Conservation (phyloP, 2,329 filamentous ascomycete genomes). For the Penicillium sp. region DNA sequence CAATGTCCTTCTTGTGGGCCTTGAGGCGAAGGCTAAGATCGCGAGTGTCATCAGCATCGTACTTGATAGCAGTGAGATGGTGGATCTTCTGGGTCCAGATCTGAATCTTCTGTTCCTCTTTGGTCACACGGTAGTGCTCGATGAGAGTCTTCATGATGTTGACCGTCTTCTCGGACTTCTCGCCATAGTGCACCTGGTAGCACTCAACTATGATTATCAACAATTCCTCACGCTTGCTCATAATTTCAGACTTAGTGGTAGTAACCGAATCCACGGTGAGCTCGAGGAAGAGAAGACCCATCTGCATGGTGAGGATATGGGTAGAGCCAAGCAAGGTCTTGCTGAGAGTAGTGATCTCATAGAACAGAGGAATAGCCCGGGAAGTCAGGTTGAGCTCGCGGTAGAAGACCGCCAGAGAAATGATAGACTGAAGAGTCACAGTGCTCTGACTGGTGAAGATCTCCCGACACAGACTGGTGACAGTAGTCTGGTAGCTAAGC, state of each 20-base stretch:
- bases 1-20: slow-evolving; percentile 20
- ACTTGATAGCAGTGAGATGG: slow-evolving; percentile 21
- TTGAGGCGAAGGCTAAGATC: slow-evolving; percentile 33
- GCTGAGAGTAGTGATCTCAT: slow-evolving; percentile 45
- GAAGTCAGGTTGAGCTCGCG: slow-evolving; percentile 33
- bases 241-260: slow-evolving; percentile 34
- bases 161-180: slow-evolving; percentile 49
- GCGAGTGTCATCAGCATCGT: slow-evolving; percentile 22
- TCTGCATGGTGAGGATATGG: slow-evolving; percentile 50
- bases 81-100: slow-evolving; percentile 36
- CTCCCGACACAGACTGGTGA: slow-evolving; percentile 35
- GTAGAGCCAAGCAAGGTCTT: slow-evolving; percentile 42
- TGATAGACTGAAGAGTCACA: slow-evolving; percentile 51
- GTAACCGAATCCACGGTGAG: slow-evolving; percentile 42
- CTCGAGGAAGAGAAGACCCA: slow-evolving; percentile 49
- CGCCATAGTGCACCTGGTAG: slow-evolving; percentile 53
- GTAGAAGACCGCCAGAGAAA: slow-evolving; percentile 50
- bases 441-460: slow-evolving; percentile 41
- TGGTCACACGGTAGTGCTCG: slow-evolving; percentile 51
- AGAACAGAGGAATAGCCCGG: slow-evolving; percentile 45
- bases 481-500: slow-evolving; percentile 28
- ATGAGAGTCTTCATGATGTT: slow-evolving; percentile 48
- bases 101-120: slow-evolving; percentile 49
- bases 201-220: slow-evolving; percentile 51
- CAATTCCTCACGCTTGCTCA: slow-evolving; percentile 46